phyloP scores from a whole-genome alignment of 192 early-diverging fungal species.

The Entomortierella beljakovae region DNA sequence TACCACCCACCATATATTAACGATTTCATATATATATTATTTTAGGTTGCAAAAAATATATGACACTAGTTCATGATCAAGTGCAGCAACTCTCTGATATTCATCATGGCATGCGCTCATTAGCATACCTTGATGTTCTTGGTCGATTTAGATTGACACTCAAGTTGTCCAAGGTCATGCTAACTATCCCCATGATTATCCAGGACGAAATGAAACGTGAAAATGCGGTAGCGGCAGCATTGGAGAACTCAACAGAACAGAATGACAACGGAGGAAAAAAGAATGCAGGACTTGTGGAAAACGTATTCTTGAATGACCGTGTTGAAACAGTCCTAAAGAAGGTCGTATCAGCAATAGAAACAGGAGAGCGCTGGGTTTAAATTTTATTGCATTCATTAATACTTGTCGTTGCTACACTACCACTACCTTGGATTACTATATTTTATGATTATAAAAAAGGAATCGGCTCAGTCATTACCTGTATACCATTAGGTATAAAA shows the following conservation, averaged over 20 bases:
- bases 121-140: constrained; percentile 68
- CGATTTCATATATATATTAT: too few species aligned
- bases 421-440: too few species aligned
- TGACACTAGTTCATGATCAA: constrained; percentile 68
- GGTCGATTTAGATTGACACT: constrained; percentile 65
- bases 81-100: constrained; percentile 66
- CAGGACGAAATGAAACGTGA: constrained; percentile 59
- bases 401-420: too few species aligned
- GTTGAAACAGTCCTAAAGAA: constrained; percentile 54
- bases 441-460: too few species aligned
- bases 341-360: constrained; percentile 52
- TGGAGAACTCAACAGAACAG: constrained; percentile 32
- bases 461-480: too few species aligned
- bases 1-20: too few species aligned
- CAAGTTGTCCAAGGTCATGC: constrained; percentile 61
- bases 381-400: not conserved
- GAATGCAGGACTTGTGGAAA: constrained; percentile 47
- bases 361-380: constrained; percentile 50
- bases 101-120: constrained; percentile 63
- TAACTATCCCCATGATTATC: constrained; percentile 67
- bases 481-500: too few species aligned
- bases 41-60: constrained; percentile 68
- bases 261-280: constrained; percentile 38
- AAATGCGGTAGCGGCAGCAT: constrained; percentile 45
- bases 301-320: constrained; percentile 49